Conservation (phyloP, 2,329 filamentous ascomycete genomes). For the Lachnellula cervina region DNA sequence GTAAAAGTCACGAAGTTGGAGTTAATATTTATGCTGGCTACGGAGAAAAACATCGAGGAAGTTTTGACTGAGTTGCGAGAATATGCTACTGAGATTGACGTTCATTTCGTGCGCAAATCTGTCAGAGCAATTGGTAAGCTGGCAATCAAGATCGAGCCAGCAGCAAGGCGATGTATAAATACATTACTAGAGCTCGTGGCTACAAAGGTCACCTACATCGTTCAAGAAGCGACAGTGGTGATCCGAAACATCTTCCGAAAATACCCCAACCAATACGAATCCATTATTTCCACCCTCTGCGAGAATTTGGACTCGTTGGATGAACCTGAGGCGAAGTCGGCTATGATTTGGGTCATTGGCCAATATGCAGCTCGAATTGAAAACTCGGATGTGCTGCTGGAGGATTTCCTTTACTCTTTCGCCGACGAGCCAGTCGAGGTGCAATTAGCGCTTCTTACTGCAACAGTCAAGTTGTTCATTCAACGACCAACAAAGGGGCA, state of each 20-base stretch:
- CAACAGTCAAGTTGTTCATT: conserved; percentile 96
- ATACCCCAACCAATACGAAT: conserved; percentile 98
- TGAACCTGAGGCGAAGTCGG: conserved; percentile 95
- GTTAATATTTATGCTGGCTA: conserved; percentile 98
- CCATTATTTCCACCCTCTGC: conserved; percentile 91
- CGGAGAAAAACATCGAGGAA: conserved; percentile 90
- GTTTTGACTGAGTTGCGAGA: conserved; percentile 91
- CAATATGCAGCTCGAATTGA: conserved; percentile 97
- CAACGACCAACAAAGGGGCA: conserved; percentile 93
- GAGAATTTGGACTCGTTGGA: conserved; percentile 95
- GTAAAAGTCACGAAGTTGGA: conserved; percentile 99
- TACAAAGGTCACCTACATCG: conserved; percentile 98
- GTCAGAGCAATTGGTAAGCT: conserved; percentile 96
- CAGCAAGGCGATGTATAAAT: conserved; percentile 85
- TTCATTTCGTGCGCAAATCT: conserved; percentile 97
- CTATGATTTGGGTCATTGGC: conserved; percentile 99
- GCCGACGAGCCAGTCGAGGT: conserved; percentile 93
- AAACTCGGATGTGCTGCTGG: conserved; percentile 87
- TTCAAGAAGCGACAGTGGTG: conserved; percentile 96
- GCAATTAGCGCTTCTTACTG: conserved; percentile 87
- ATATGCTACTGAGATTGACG: conserved; percentile 97
- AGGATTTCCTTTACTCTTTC: conserved; percentile 93
- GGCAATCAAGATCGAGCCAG: conserved; percentile 97
- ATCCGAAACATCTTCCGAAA: conserved; percentile 99
- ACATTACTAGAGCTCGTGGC: conserved; percentile 87